phyloP scores from a whole-genome alignment of 2,329 filamentous ascomycete species.

The Epichloe coenophiala region DNA sequence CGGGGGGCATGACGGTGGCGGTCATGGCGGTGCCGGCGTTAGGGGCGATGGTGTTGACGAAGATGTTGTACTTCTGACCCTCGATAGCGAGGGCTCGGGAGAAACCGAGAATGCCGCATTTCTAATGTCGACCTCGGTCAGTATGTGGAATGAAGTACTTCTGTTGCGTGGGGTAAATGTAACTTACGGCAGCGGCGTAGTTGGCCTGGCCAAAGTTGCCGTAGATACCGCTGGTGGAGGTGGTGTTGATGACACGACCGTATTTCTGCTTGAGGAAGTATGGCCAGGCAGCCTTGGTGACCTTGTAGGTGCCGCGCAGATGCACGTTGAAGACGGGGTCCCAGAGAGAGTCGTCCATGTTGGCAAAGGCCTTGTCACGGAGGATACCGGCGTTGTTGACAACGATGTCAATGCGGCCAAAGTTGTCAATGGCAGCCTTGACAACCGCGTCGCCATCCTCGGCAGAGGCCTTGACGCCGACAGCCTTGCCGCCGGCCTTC shows the following conservation, averaged over 20 bases:
- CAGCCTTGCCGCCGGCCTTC: slow-evolving; percentile 76
- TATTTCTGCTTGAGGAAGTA: slow-evolving; percentile 98
- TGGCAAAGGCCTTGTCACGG: slow-evolving; percentile 91
- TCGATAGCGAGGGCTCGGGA: slow-evolving; percentile 86
- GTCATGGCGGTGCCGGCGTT: slow-evolving; percentile 97
- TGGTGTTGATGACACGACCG: slow-evolving; percentile 91
- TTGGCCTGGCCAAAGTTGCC: slow-evolving; percentile 99
- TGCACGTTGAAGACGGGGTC: slow-evolving; percentile 87
- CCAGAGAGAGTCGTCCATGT: slow-evolving; percentile 95
- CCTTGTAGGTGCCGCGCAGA: slow-evolving; percentile 87
- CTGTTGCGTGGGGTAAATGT: no score
- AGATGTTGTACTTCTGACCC: slow-evolving; percentile 95
- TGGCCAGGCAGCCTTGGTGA: slow-evolving; percentile 94
- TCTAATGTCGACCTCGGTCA: slow-evolving; percentile 30
- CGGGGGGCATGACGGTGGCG: slow-evolving; percentile 89
- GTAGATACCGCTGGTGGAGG: slow-evolving; percentile 93
- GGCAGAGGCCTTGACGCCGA: slow-evolving; percentile 84
- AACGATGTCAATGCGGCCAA: slow-evolving; percentile 84
- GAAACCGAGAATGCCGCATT: slow-evolving; percentile 88
- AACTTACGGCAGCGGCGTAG: slow-evolving; percentile 73
- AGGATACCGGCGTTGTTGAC: slow-evolving; percentile 98
- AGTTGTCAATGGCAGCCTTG: slow-evolving; percentile 85
- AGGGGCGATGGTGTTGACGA: slow-evolving; percentile 93
- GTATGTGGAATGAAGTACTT: background rate
- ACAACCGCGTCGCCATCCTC: slow-evolving; percentile 86